Conservation (phyloP, 805 yeast genomes). For the Isabelozyma gotoi region DNA sequence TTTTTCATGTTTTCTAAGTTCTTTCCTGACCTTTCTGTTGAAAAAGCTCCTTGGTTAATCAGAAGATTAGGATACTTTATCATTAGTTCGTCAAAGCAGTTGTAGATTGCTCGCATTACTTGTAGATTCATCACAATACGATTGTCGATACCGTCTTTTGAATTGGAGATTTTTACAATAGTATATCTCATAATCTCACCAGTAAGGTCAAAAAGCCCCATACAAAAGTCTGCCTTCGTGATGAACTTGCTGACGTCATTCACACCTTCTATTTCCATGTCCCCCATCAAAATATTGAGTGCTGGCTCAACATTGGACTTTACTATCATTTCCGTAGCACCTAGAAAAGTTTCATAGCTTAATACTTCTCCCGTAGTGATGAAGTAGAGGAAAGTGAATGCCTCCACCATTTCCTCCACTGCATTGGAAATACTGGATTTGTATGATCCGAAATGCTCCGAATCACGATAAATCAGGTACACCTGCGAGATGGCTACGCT, state of each 20-base stretch:
- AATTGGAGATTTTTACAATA: slow-evolving; percentile 20
- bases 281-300: slow-evolving; percentile 18
- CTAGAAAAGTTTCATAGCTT: slow-evolving; percentile 10
- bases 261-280: slow-evolving; percentile 10
- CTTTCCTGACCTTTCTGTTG: slow-evolving; percentile 9
- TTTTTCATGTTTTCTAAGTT: slow-evolving; percentile 13
- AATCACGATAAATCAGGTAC: slow-evolving; percentile 6
- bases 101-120: slow-evolving; percentile 15
- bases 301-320: slow-evolving; percentile 1
- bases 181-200: slow-evolving; percentile 44
- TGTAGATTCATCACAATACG: slow-evolving; percentile 10
- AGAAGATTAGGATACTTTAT: slow-evolving; percentile 15
- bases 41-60: slow-evolving; percentile 16
- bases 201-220: slow-evolving; percentile 42
- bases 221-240: slow-evolving; percentile 28
- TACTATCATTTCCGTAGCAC: slow-evolving; percentile 2
- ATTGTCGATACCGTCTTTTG: slow-evolving; percentile 9
- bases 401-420: slow-evolving; percentile 26
- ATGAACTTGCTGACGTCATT: slow-evolving; percentile 6
- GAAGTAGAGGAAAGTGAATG: slow-evolving; percentile 21
- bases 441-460: slow-evolving; percentile 11
- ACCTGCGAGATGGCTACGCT: slow-evolving; percentile 7
- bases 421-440: slow-evolving; percentile 22
- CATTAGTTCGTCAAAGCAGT: slow-evolving; percentile 9
- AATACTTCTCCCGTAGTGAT: slow-evolving; percentile 10